Percentiles rank a stretch among this genome's conserved stretches.
Evolutionary conservation across 163 green algal species (phyloP).

Genomic region (Prototheca wickerhamii): DNA sequence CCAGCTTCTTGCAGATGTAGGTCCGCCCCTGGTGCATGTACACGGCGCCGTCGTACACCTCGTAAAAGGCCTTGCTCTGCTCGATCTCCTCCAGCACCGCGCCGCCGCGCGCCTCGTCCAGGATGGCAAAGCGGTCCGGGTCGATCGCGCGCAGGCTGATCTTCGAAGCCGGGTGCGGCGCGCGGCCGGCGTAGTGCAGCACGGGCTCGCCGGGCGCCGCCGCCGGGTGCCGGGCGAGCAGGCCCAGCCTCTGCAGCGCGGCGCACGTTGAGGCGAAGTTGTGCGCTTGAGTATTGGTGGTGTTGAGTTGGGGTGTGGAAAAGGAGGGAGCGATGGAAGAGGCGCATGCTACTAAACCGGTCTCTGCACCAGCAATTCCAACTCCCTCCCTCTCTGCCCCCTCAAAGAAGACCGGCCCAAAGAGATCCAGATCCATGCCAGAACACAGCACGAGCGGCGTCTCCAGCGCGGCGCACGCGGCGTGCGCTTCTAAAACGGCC

Average conservation of each 20-base stretch:
- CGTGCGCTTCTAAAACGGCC: slow-evolving; percentile 64
- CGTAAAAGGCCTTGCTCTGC: slow-evolving; percentile 82
- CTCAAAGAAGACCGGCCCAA: slow-evolving; percentile 29
- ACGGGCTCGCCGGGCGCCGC: slow-evolving; percentile 7
- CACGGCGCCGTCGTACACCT: slow-evolving; percentile 85
- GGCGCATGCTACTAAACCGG: no score
- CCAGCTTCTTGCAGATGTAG: slow-evolving; percentile 71
- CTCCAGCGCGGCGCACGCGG: slow-evolving; percentile 74
- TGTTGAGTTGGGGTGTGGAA: neutral
- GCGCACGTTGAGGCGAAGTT: neutral
- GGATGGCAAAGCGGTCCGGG: slow-evolving; percentile 65
- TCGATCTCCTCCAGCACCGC: slow-evolving; percentile 82
- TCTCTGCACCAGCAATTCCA: neutral
- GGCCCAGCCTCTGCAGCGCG: slow-evolving; percentile 12
- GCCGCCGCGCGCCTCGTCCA: slow-evolving; percentile 52
- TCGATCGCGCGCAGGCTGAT: slow-evolving; percentile 80
- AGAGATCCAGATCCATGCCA: slow-evolving; percentile 51
- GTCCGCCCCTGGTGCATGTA: slow-evolving; percentile 76
- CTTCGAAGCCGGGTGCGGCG: slow-evolving; percentile 30
- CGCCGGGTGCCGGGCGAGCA: slow-evolving; percentile 32
- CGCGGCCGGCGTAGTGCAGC: slow-evolving; percentile 55
- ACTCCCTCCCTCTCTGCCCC: no score
- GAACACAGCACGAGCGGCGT: slow-evolving; percentile 48
- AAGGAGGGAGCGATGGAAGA: no score
- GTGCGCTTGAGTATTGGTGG: neutral